Percentiles rank a stretch among this genome's conserved stretches.
phyloP scores from a whole-genome alignment of 148 eudicot species.

The Agrostemma githago region DNA sequence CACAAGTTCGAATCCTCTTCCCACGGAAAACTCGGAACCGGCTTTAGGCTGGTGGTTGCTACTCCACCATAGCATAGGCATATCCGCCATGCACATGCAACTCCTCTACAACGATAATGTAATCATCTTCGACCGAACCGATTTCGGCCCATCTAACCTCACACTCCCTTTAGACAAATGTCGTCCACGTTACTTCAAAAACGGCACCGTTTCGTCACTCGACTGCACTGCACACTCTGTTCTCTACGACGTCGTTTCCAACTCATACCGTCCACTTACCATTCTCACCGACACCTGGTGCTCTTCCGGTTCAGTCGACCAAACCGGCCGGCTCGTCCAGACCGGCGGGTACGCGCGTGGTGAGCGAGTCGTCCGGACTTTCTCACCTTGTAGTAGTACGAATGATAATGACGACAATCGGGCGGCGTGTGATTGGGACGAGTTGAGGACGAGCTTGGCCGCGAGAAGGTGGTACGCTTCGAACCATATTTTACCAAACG shows the following conservation, averaged over 20 bases:
- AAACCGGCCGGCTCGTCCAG: constrained; percentile 59
- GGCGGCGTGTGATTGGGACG: constrained; percentile 62
- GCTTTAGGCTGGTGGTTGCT: constrained; percentile 40
- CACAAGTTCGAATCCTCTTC: not conserved
- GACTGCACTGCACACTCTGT: constrained; percentile 82
- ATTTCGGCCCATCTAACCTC: constrained; percentile 70
- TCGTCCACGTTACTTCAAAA: constrained; percentile 21
- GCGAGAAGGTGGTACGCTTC: constrained; percentile 82
- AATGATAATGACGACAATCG: not conserved
- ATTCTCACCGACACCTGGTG: constrained; percentile 67
- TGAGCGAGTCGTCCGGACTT: constrained; percentile 50
- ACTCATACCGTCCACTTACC: constrained; percentile 55
- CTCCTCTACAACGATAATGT: constrained; percentile 57
- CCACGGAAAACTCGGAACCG: not conserved
- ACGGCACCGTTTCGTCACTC: constrained; percentile 3
- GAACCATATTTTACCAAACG: constrained; percentile 66
- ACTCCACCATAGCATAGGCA: constrained; percentile 47
- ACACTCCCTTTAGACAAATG: constrained; percentile 38
- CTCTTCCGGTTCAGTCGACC: constrained; percentile 66
- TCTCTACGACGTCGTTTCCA: constrained; percentile 53
- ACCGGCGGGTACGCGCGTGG: constrained; percentile 76
- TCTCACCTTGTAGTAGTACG: constrained; percentile 41
- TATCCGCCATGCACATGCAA: constrained; percentile 98
- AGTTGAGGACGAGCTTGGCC: constrained; percentile 29
- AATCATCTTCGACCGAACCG: constrained; percentile 76